Base-by-base conservation (phyloP, 768 basidiomycete species). In the Brasilioporus rufonigricans region DNA sequence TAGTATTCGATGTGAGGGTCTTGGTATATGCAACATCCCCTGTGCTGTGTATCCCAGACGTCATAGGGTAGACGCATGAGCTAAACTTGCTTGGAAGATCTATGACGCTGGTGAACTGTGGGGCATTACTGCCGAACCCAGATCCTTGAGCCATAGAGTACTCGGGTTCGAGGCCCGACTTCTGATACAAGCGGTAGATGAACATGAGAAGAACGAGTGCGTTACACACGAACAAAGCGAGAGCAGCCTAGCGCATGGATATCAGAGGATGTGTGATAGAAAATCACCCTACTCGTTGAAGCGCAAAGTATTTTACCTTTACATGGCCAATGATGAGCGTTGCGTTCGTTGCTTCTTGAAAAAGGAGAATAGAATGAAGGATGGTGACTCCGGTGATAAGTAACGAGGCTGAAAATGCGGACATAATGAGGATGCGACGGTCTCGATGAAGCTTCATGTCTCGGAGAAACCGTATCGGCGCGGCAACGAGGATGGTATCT, bases 321-420 rank as follows among this genome's bases (percentile, higher is more conserved):
- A 54, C 18, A 32, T 68, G 66, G 16, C 55, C 68, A 21, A 70
- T 55, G 31, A 58, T 29, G 7, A 63, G 0, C 16, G 68, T 56
- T 5, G 9, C 1, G 21, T 27, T 55, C 1, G 51, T 33, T 3
- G 51, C 9, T 8, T 23, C 35, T 18, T 55, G 16, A 3, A 70
- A 53, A 18, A 68, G 59, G 46, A 70, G 58, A 26, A 41, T 9
- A 1, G 66, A 68, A 36, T 65, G 63, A 23, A 59, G 40, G 38
- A 68, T 66, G 4, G 66, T 63, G 14, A 63, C 19, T 6, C n/a
- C 55, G 1, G 52, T 56, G 43, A 58, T 70, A 33, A 68, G 56
- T 2, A 68, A 36, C 2, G 59, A 61, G 10, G 66, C 61, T 5
- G 61, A 66, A 45, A 68, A 66, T 0, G 45, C 50, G 2, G 59